Evolutionary conservation across 1,139 yeast species (phyloP).

Genomic region (Yamadazyma diospyri): DNA sequence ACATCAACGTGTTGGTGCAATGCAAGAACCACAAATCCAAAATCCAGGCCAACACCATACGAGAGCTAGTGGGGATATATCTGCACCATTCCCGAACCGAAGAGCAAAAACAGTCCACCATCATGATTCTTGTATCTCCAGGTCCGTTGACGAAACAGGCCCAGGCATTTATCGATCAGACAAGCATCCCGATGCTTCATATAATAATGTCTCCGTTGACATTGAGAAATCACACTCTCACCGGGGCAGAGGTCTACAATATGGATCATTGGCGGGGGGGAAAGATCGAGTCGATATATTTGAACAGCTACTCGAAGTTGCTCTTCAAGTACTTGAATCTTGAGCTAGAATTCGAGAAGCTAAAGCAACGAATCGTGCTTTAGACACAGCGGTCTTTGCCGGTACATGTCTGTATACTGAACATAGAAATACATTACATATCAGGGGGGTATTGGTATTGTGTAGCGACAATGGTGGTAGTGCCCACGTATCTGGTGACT

Average conservation of each 20-base stretch:
- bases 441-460: slow-evolving; percentile 13
- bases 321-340: slow-evolving; percentile 38
- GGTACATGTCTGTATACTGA: too few relatives aligned
- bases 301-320: slow-evolving; percentile 41
- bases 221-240: slow-evolving; percentile 3
- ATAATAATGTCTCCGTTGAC: slow-evolving; percentile 36
- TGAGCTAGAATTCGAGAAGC: slow-evolving; percentile 23
- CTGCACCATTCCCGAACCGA: slow-evolving; percentile 33
- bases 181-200: slow-evolving; percentile 56
- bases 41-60: slow-evolving; percentile 48
- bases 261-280: slow-evolving; percentile 42
- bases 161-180: slow-evolving; percentile 47
- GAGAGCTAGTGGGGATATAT: slow-evolving; percentile 60
- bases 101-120: slow-evolving; percentile 17
- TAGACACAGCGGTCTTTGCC: too few relatives aligned
- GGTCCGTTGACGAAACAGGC: slow-evolving; percentile 60
- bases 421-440: slow-evolving; percentile 6
- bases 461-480: slow-evolving; percentile 14
- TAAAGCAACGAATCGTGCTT: slow-evolving; percentile 9
- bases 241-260: slow-evolving; percentile 21
- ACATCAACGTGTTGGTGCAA: slow-evolving; percentile 47
- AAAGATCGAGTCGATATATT: slow-evolving; percentile 34
- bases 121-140: slow-evolving; percentile 53
- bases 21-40: slow-evolving; percentile 51
- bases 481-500: slow-evolving; percentile 14